Base-by-base conservation (phyloP, 2,329 filamentous ascomycete species). In the Malbranchea zuffiana region DNA sequence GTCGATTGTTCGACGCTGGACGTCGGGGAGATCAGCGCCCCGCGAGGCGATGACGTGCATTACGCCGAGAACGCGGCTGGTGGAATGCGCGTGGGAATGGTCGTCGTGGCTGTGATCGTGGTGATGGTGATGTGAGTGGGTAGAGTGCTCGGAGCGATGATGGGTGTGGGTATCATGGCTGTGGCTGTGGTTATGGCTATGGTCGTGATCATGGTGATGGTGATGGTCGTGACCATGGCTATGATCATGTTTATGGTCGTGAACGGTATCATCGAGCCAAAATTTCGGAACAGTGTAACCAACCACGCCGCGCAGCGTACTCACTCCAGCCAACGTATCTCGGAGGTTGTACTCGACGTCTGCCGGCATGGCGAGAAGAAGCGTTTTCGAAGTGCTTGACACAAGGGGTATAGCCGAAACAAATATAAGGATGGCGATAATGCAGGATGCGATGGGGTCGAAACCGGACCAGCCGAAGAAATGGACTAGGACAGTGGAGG, bases 381-480 rank as follows among this genome's bases (percentile, higher is more conserved):
- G 66, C 13, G 82, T 80, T 50, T 80, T 81, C 1, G 86, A 90
- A 1, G 83, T 86, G 11, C 82, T 85, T 44, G 76, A 77, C 15
- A 98, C 86, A 0, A 98, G 72, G 1, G 90, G 90, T 19, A 88
- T 75, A 0, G 90, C 84, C 6, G 87, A 93, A n/a, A 81, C 72
- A 56, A 95, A 87, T 47, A 98, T 98, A 31, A 98, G 70, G 17
- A 90, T 71, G 0, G 90, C 88, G 47, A 98, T 98, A 42, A 95
- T 71, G 57, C 87, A 92, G 0, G 88, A 95, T 0, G 90, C 90
- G 13, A 96, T 63, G 2, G 90, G 90, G 56, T 98, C 90, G 76
- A 88, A 98, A 16, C 88, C 85, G 5, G 84, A 74, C 86, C 88
- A 96, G 11, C 82, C 82, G 53, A 83, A 81, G 50, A 84, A 78